Base-by-base conservation (phyloP, 1,284 basidiomycete genomes). In the Peniophora sp. region DNA sequence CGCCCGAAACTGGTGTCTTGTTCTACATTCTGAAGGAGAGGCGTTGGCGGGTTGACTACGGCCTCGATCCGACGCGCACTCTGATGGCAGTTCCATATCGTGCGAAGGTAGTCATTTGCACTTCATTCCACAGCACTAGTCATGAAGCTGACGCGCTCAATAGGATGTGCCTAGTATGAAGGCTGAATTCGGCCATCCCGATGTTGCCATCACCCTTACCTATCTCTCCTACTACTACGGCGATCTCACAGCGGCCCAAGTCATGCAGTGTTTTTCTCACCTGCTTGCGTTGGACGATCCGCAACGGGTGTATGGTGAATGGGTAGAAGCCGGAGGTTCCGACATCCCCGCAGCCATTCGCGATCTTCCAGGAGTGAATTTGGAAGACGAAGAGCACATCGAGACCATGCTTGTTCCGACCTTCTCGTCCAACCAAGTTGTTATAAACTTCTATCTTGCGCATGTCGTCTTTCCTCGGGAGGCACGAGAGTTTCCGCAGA, bases 141-240 rank as follows among this genome's bases (percentile, higher is more conserved):
- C 16, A n/a, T n/a, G n/a, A n/a, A n/a, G n/a, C n/a, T n/a, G n/a
- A n/a, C n/a, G n/a, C n/a, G n/a, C 8, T 16, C n/a, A 5, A 14
- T 16, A 56, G 57, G 78, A 80, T 51, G 64, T 72, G 1, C 78
- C 78, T 0, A 64, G 74, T 16, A 52, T 64, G 34, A 65, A 70
- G 32, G 74, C 78, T 17, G 78, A 81, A 44, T 80, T 81, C 52
- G 77, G 75, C 1, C 77, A 80, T 58, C 77, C 78, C 0, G 78
- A 81, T 24, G 63, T 79, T 20, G 65, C 69, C 1, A 62, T 79
- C 48, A 53, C 65, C 11, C 63, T 80, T 25, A 79, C 79, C 0
- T 79, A 70, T 49, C 62, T 81, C 14, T 69, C 68, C 1, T 81
- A 80, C 52, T 79, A 80, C 47, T 78, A 79, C 43, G 61, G 64